Base-by-base conservation (phyloP, 2,329 filamentous ascomycete genomes). In the Trichoderma hamatum region DNA sequence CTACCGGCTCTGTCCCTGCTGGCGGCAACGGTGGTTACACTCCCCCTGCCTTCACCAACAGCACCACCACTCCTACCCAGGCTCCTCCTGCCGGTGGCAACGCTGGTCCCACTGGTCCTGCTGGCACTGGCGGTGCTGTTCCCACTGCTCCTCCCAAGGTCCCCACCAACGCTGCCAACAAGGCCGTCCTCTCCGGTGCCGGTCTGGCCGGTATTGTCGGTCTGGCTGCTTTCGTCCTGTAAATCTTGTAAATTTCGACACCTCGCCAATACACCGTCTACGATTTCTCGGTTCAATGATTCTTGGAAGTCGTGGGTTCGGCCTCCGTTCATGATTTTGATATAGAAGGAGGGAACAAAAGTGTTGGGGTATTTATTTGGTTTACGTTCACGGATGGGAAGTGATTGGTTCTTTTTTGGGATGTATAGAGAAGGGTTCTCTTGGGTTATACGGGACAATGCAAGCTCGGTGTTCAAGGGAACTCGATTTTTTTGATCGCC, bases 121-220 rank as follows among this genome's bases (percentile, higher is more conserved):
- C 65, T 43, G 55, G 59, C 69, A 70, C 66, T 26, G 69, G 64
- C 32, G 74, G 75, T 60, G 72, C 70, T 65, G 72, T 77, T 71
- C 80, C 78, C 68, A 73, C 74, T 68, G 70, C 68, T 70, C 65
- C 73, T 70, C 74, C 77, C 36, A 55, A 70, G 66, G 78, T 84
- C 73, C 80, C 84, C 74, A 85, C 86, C 68, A 85, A 84, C 72
- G 85, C 83, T 80, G 87, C 86, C 72, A 84, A 81, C 82, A 87
- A 86, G 83, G 80, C 80, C 72, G 83, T 81, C 75, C 79, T 88
- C 74, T 88, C 86, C 52, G 87, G 86, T 72, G 88, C 84, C 71
- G 85, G 82, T 73, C 84, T 90, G 74, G 87, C 85, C 74, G 87
- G 84, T 83, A 78, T 89, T 74, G 81, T 89, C 78, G 88, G 84